Evolutionary conservation across 2,329 filamentous ascomycete genomes (phyloP).

Genomic region (Aplosporella prunicola): DNA sequence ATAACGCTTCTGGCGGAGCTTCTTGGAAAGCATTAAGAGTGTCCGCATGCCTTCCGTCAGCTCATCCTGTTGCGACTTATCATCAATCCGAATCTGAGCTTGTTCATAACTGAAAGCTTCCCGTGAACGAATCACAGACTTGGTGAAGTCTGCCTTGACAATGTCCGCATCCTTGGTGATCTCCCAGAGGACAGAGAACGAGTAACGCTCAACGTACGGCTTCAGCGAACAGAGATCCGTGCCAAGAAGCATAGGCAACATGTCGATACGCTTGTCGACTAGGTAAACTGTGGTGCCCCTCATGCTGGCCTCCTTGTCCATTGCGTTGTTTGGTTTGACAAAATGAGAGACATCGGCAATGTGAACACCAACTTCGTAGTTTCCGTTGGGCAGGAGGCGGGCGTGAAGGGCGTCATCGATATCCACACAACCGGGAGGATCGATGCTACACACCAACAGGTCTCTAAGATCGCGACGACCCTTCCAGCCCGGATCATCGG

Average conservation of each 20-base stretch:
- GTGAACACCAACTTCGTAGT: constrained; percentile 92
- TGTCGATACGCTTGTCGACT: constrained; percentile 98
- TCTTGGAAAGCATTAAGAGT: constrained; percentile 80
- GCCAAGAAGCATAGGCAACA: constrained; percentile 92
- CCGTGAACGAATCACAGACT: constrained; percentile 92
- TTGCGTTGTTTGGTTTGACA: constrained; percentile 91
- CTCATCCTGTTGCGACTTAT: constrained; percentile 76
- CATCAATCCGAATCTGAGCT: constrained; percentile 88
- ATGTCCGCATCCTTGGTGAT: constrained; percentile 77
- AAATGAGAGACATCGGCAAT: constrained; percentile 99
- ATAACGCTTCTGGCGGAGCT: constrained; percentile 90
- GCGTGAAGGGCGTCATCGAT: constrained; percentile 97
- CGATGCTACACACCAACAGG: constrained; percentile 91
- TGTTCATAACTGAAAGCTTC: constrained; percentile 98
- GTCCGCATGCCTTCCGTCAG: constrained; percentile 83
- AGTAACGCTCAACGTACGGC: constrained; percentile 78
- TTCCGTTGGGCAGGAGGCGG: constrained; percentile 74
- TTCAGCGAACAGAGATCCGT: constrained; percentile 95
- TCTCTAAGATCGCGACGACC: constrained; percentile 74
- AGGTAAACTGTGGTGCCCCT: constrained; percentile 95
- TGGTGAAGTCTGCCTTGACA: constrained; percentile 78
- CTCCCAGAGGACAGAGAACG: constrained; percentile 58
- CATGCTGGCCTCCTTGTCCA: constrained; percentile 91
- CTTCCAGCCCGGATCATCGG: constrained; percentile 76
- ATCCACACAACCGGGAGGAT: constrained; percentile 91